A percentile compares a stretch with the other conserved stretches of the same genome.
Conservation (phyloP, 192 early-diverging fungal genomes). For the Coemansia sp. region DNA sequence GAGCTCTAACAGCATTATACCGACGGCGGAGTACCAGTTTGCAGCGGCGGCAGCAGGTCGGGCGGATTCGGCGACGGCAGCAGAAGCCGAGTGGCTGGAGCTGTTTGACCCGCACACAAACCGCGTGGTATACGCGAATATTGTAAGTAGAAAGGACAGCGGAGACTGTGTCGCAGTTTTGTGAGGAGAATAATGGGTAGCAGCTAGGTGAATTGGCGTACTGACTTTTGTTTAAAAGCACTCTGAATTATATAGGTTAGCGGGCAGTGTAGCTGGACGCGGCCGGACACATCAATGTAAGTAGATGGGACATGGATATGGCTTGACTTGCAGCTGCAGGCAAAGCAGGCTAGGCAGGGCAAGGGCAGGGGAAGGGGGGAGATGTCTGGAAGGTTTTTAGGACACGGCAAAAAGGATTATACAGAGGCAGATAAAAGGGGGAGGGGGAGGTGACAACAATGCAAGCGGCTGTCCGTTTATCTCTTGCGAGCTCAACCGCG, state of each 20-base stretch:
- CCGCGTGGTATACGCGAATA: constrained; percentile 65
- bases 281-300: constrained; percentile 43
- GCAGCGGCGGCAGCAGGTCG: neutral
- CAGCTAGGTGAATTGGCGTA: neutral
- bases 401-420: no score
- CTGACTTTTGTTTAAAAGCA: neutral
- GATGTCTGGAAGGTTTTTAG: no score
- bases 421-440: no score
- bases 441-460: no score
- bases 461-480: no score
- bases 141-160: constrained; percentile 40
- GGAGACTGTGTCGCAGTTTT: neutral
- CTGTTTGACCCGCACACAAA: constrained; percentile 66
- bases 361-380: no score
- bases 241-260: constrained; percentile 54
- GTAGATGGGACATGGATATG: constrained; percentile 11
- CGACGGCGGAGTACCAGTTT: neutral
- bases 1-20: constrained; percentile 15
- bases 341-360: no score
- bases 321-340: neutral
- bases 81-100: constrained; percentile 61
- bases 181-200: no score
- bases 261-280: constrained; percentile 71
- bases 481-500: no score
- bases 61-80: constrained; percentile 4